A percentile compares a stretch with the other conserved stretches of the same genome.
Conservation (phyloP, 352 stramenopile species). For the Globisporangium nagaii region DNA sequence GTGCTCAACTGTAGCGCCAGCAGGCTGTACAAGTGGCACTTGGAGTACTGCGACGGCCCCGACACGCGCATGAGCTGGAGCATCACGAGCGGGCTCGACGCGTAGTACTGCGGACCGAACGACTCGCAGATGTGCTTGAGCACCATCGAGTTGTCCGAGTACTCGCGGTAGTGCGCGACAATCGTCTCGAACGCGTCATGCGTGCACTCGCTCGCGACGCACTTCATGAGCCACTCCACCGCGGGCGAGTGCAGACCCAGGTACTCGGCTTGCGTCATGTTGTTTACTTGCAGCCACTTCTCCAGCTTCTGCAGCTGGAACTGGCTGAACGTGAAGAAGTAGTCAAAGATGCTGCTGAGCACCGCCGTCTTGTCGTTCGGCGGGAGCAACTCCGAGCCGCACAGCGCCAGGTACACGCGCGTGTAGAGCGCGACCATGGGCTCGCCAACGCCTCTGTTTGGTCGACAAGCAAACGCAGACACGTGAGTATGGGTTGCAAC, state of each 20-base stretch:
- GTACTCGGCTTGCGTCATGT: conserved; percentile 61
- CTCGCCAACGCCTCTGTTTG: conserved; percentile 74
- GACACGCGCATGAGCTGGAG: conserved; percentile 62
- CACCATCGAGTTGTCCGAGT: conserved; percentile 85
- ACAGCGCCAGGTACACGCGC: conserved; percentile 76
- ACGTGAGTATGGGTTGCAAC: not conserved
- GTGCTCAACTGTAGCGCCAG: conserved; percentile 56
- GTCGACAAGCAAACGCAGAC: not conserved
- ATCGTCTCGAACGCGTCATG: conserved; percentile 56
- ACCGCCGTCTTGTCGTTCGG: conserved; percentile 38
- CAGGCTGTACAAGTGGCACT: conserved; percentile 68
- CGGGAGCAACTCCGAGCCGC: conserved; percentile 52
- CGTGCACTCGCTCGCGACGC: conserved; percentile 29
- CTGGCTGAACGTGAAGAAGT: conserved; percentile 82
- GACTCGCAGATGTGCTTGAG: conserved; percentile 80
- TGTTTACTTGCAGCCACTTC: conserved; percentile 40
- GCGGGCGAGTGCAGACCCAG: conserved; percentile 77
- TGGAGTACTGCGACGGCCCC: conserved; percentile 48
- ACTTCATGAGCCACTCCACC: conserved; percentile 85
- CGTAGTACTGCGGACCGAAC: conserved; percentile 66
- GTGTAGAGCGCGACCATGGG: conserved; percentile 86
- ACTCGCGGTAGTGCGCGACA: conserved; percentile 77
- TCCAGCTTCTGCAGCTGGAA: conserved; percentile 54
- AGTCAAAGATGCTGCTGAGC: conserved; percentile 83
- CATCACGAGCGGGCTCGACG: conserved; percentile 42